A percentile compares a stretch with the other conserved stretches of the same genome.
phyloP scores from a whole-genome alignment of 106 monocot genomes.

The Narthecium ossifragum region DNA sequence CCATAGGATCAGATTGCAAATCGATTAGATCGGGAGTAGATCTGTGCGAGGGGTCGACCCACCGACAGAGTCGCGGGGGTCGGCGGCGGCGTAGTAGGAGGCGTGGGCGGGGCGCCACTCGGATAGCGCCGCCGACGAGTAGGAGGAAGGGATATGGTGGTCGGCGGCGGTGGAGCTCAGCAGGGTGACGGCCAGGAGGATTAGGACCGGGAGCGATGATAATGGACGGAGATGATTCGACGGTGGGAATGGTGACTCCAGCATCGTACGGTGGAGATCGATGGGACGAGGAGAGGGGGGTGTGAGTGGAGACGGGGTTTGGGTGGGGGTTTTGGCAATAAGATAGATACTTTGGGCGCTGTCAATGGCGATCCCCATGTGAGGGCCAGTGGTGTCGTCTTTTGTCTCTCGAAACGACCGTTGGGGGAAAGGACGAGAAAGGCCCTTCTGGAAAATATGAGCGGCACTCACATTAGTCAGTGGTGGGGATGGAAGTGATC shows the following conservation, averaged over 20 bases:
- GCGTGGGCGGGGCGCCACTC: slow-evolving; percentile 81
- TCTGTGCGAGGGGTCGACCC: not conserved
- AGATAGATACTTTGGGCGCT: too few species aligned
- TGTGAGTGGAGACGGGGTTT: not conserved
- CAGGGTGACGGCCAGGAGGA: slow-evolving; percentile 8
- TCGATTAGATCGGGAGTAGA: not conserved
- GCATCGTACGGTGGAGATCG: not conserved
- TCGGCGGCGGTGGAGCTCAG: not conserved
- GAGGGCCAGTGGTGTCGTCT: too few species aligned
- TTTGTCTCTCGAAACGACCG: too few species aligned
- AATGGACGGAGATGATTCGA: too few species aligned
- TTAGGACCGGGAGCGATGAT: not conserved
- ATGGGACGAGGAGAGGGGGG: not conserved
- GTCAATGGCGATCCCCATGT: too few species aligned
- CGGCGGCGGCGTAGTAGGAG: slow-evolving; percentile 72
- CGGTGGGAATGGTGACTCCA: not conserved
- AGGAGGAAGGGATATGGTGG: too few species aligned
- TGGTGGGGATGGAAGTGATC: too few species aligned
- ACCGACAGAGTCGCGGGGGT: slow-evolving; percentile 70
- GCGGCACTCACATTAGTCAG: too few species aligned
- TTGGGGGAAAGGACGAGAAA: too few species aligned
- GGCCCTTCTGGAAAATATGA: too few species aligned
- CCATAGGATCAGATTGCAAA: not conserved
- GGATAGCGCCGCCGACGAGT: slow-evolving; percentile 44
- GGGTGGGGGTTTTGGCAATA: not conserved